Evolutionary conservation across 2,329 filamentous ascomycete species (phyloP), one percentile per base, ranked within the genome.

Genomic region (Arthrobotrys iridis): DNA sequence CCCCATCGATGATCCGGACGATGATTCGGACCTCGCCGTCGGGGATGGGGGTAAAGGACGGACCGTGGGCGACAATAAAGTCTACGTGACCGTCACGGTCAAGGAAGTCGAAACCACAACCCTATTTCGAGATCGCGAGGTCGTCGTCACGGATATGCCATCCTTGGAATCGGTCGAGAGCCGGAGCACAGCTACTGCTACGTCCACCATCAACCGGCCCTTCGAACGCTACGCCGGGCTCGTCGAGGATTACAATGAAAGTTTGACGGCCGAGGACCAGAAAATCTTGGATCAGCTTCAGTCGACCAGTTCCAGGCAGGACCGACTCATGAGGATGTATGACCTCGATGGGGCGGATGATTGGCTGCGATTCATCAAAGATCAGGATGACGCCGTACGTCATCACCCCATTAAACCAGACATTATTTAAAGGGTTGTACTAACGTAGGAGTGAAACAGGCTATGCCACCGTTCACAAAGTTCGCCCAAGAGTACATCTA

Each of bases 391-490:
- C 43, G 67, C 72, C 24, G 70, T 67, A 57, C 1, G 48, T 35
- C 24, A 5, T 37, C 40, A 18, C 24, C 10, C 5, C 46, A 11
- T 20, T 15, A 20, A 28, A 35, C 3, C 10, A 40, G 11, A 6
- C 1, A 28, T 40, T 24, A 59, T 18, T 15, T 15, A 3, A 35
- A 18, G 46, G 11, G 20, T 33, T 22, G 8, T 24, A 15, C 18
- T 46, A n/a, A 46, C 15, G 22, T 5, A 10, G 33, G 24, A 11
- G 62, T 15, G 30, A 4, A 30, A n/a, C 18, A 77, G 76, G 73
- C 68, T 11, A 60, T 78, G 60, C 76, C 77, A n/a, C 75, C 75
- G 20, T 70, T 79, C 45, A 78, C 78, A 26, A 79, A 78, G 26
- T 78, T 78, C 22, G 30, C 70, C 4, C 78, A 77, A 65, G 41